Evolutionary conservation across 768 basidiomycete genomes (phyloP), one percentile per base, ranked within the genome.

Genomic region (Boletus tylopilopsis): DNA sequence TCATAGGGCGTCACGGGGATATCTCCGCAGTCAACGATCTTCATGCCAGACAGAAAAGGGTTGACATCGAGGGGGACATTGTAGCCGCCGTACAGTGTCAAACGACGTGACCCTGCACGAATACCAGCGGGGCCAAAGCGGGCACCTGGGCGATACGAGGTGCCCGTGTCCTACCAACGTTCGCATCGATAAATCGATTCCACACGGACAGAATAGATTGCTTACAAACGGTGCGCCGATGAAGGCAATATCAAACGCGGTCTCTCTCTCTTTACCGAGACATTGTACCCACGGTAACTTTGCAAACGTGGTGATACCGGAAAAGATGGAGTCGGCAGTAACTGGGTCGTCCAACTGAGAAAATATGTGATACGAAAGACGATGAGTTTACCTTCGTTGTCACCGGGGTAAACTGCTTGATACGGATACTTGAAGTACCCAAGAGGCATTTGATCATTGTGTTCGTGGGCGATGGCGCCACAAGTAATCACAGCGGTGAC

Each of bases 91-190:
- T 85, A 87, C 9, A 87, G 68, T 9, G 85, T 85, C 57, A 88
- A 66, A 21, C 89, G 78, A 52, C 90, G 81, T 11, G 85, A 87
- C 5, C 89, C 89, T 23, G 81, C 80, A 37, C 91, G 81, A 56
- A 93, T 89, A 12, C 87, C 91, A 33, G 85, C 80, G 42, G 90
- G 90, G 7, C 91, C 90, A 53, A 93, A 93, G 13, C 90, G 79
- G 27, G 90, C 91, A 32, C 90, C 90, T 2, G 87, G 85, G 7
- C 89, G 76, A 65, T 88, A 91, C 40, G 85, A 85, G 6, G 87
- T 86, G 1, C 80, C 82, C 21, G 84, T 85, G 48, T 87, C 83
- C 82, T 84, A 25, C 19, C 42, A 29, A 3, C 18, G 19, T 23
- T 43, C 53, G 16, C 23, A 35, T 42, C 12, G 43, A 43, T 37